Percentiles rank a stretch among this genome's conserved stretches.
Evolutionary conservation across 1,139 yeast species (phyloP).

Genomic region (Magnusiomyces tetraspermus): DNA sequence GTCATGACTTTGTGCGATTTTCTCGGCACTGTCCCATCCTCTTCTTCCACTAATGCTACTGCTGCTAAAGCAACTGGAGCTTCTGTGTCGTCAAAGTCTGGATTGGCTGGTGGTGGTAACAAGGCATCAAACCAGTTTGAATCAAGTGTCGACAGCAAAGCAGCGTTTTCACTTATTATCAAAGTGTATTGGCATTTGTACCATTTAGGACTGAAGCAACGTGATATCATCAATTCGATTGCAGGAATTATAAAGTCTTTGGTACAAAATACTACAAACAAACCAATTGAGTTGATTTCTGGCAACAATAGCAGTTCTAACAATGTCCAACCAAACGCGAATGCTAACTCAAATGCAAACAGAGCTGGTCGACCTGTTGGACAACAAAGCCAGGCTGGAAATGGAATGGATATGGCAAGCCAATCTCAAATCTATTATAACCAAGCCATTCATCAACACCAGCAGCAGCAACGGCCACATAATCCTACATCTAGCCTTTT

Average conservation of each 20-base stretch:
- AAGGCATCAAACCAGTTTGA: too few relatives aligned
- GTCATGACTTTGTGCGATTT: slow-evolving; percentile 40
- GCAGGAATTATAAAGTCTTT: slow-evolving; percentile 43
- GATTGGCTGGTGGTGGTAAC: too few relatives aligned
- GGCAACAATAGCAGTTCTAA: background rate
- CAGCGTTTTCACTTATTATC: slow-evolving; percentile 36
- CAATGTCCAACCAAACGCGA: background rate
- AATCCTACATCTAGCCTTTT: background rate
- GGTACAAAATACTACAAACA: slow-evolving; percentile 30
- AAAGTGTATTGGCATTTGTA: slow-evolving; percentile 47
- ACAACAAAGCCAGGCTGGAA: background rate
- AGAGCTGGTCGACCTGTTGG: background rate
- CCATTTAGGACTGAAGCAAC: slow-evolving; percentile 43
- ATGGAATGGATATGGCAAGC: too few relatives aligned
- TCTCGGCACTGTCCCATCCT: slow-evolving; percentile 23
- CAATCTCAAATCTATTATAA: background rate
- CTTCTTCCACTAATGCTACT: too few relatives aligned
- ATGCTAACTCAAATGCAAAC: too few relatives aligned
- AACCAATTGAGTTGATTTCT: background rate
- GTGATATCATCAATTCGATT: slow-evolving; percentile 48
- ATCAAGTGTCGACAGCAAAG: too few relatives aligned
- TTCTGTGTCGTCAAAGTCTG: background rate
- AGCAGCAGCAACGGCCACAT: background rate
- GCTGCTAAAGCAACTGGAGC: background rate
- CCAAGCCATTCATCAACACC: background rate